Conservation (phyloP, 2,329 filamentous ascomycete species). For the Teratosphaeria nubilosa region DNA sequence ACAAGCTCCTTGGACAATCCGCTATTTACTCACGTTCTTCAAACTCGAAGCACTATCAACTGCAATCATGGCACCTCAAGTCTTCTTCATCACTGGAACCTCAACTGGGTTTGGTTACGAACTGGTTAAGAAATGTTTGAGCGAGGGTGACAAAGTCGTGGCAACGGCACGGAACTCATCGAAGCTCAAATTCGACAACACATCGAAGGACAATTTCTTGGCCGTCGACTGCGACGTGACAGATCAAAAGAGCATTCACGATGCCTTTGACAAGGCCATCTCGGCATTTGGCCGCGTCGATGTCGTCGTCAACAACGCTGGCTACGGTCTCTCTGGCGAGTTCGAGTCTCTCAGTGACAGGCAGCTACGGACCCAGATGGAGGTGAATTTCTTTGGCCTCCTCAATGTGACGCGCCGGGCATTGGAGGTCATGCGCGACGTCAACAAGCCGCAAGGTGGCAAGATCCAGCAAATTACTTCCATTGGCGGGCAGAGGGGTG, state of each 20-base stretch:
- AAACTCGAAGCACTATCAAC: background rate
- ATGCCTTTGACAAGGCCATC: slow-evolving; percentile 35
- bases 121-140: slow-evolving; percentile 33
- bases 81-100: slow-evolving; percentile 40
- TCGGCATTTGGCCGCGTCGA: slow-evolving; percentile 47
- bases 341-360: slow-evolving; percentile 43
- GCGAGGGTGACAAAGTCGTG: slow-evolving; percentile 35
- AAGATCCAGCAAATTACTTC: slow-evolving; percentile 47
- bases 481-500: slow-evolving; percentile 39
- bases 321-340: slow-evolving; percentile 44
- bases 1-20: background rate
- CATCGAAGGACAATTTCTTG: slow-evolving; percentile 39
- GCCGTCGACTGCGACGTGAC: slow-evolving; percentile 45
- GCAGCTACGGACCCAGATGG: slow-evolving; percentile 44
- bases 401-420: slow-evolving; percentile 42
- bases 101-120: slow-evolving; percentile 38
- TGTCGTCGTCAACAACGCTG: slow-evolving; percentile 51
- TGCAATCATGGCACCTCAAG: slow-evolving; percentile 30
- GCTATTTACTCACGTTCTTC: background rate
- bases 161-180: slow-evolving; percentile 38
- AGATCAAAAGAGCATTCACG: slow-evolving; percentile 31
- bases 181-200: slow-evolving; percentile 29
- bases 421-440: slow-evolving; percentile 35
- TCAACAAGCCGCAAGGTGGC: slow-evolving; percentile 35
- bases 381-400: slow-evolving; percentile 51